These are phyloP conservation scores for Schizonepeta tenuifolia DNA, from an alignment of 257 asterid species.

Conservation along the genomic window DNA sequence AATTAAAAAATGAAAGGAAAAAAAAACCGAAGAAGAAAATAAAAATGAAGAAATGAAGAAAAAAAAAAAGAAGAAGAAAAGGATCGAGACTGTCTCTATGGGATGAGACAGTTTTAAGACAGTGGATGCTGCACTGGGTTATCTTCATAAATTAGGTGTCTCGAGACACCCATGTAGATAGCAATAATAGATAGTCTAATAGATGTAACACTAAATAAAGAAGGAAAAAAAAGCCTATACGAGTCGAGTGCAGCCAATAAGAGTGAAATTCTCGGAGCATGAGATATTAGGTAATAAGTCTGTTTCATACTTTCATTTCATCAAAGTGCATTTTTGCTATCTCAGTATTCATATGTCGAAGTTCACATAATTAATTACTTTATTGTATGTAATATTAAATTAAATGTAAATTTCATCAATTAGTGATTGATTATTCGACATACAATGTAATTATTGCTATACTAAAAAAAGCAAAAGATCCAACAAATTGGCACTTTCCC, in stretches of 20 bases:
- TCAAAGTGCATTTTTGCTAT: slow-evolving; percentile 4
- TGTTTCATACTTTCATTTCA: slow-evolving; percentile 11
- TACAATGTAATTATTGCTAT: slow-evolving; percentile 1
- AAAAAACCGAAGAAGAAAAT: too few species aligned
- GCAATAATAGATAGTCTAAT: too few species aligned
- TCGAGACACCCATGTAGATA: too few species aligned
- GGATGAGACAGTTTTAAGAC: too few species aligned
- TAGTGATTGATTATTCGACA: background rate
- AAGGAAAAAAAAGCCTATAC: background rate
- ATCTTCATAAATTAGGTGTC: too few species aligned
- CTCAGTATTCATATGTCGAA: slow-evolving; percentile 2
- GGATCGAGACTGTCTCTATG: too few species aligned
- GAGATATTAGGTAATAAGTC: slow-evolving; percentile 20
- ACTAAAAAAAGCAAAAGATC: slow-evolving; percentile 4
- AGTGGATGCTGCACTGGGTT: too few species aligned
- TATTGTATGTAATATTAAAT: too few species aligned
- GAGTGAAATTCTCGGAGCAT: background rate
- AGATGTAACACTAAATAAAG: background rate
- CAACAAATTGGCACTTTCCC: slow-evolving; percentile 17
- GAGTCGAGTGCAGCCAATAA: background rate
- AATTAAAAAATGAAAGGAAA: too few species aligned
- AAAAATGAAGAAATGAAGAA: too few species aligned
- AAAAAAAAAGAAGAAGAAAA: too few species aligned
- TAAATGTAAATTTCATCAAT: background rate
- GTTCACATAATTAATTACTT: background rate